Evolutionary conservation across 768 basidiomycete species (phyloP).

Genomic region (Roridomyces roridus): DNA sequence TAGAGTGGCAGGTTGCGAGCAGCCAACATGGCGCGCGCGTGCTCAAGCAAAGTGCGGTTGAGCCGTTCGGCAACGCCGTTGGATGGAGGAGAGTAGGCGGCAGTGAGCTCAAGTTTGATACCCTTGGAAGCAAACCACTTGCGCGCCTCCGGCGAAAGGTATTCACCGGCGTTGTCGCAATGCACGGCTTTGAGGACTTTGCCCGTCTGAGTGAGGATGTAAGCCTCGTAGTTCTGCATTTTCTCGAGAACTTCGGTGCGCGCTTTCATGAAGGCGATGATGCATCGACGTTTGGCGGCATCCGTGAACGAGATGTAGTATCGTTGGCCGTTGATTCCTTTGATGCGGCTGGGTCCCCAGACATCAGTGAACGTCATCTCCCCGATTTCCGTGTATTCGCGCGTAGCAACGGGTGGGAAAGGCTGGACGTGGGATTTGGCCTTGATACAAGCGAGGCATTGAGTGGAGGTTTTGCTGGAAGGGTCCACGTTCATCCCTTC

Average conservation of each 20-base stretch:
- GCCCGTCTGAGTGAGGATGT: neutral
- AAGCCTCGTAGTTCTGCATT: constrained; percentile 2
- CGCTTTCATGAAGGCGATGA: constrained; percentile 5
- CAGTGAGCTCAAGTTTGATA: constrained; percentile 29
- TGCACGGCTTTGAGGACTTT: constrained; percentile 3
- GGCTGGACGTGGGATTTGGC: constrained; percentile 28
- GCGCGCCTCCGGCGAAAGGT: constrained; percentile 6
- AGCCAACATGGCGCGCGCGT: constrained; percentile 26
- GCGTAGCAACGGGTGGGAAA: constrained; percentile 27
- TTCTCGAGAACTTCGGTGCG: neutral
- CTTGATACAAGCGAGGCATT: constrained; percentile 30
- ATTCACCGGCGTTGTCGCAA: constrained; percentile 29
- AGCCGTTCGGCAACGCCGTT: constrained; percentile 35
- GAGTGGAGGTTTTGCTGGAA: constrained; percentile 4
- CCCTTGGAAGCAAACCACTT: constrained; percentile 26
- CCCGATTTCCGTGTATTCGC: constrained; percentile 25
- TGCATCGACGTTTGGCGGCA: neutral
- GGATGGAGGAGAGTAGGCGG: constrained; percentile 32
- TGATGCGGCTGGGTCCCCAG: constrained; percentile 26
- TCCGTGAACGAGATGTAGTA: constrained; percentile 23
- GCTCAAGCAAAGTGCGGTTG: constrained; percentile 31
- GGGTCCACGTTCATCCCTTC: constrained; percentile 24
- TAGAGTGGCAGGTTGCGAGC: constrained; percentile 9
- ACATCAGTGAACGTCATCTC: constrained; percentile 28
- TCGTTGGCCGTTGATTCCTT: constrained; percentile 11